Evolutionary conservation across 305 asterid species (phyloP).

Genomic region (Rubia peregrina): DNA sequence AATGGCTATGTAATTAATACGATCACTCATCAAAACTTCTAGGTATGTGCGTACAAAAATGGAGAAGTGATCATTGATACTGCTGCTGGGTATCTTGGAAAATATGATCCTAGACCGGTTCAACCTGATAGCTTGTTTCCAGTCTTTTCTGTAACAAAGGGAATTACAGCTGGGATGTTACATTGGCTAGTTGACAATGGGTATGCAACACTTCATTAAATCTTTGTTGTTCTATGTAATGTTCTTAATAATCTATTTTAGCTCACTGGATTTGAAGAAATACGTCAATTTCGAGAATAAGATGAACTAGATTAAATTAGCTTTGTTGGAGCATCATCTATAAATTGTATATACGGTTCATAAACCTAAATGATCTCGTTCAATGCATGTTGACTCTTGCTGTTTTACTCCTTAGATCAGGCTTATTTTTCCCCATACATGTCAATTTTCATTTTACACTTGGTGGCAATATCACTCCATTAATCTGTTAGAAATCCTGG

Average conservation of each 20-base stretch:
- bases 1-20: background rate
- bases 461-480: background rate
- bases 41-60: slow-evolving; percentile 96
- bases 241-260: background rate
- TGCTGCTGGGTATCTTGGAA: slow-evolving; percentile 92
- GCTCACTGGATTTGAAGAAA: background rate
- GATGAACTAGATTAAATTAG: background rate
- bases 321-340: background rate
- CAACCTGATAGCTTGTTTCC: slow-evolving; percentile 96
- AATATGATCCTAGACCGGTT: slow-evolving; percentile 98
- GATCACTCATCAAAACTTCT: slow-evolving; percentile 7
- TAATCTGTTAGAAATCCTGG: background rate
- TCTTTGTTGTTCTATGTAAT: background rate
- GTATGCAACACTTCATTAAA: slow-evolving; percentile 29
- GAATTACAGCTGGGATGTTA: slow-evolving; percentile 90
- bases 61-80: slow-evolving; percentile 87
- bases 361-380: background rate
- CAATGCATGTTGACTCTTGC: background rate
- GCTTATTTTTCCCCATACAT: background rate
- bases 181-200: slow-evolving; percentile 95
- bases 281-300: background rate
- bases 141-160: slow-evolving; percentile 87
- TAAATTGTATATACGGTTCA: background rate
- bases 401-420: background rate
- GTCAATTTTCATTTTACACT: background rate